A percentile compares a stretch with the other conserved stretches of the same genome.
Conservation (phyloP, 2,329 filamentous ascomycete species). For the Zymoseptoria pseudotritici region DNA sequence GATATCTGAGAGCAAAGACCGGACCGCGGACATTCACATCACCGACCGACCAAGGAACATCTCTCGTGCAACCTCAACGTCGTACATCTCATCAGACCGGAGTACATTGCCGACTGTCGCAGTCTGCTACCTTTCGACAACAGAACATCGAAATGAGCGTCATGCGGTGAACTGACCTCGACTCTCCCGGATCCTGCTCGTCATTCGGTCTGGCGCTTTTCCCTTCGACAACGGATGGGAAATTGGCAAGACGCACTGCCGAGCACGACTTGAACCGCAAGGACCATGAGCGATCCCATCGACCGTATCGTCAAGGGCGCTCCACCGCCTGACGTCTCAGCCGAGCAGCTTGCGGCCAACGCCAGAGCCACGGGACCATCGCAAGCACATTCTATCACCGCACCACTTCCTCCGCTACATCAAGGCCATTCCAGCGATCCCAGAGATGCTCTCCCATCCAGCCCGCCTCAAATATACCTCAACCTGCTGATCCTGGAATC, state of each 20-base stretch:
- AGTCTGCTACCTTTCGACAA: background rate
- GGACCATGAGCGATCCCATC: slow-evolving; percentile 34
- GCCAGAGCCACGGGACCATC: slow-evolving; percentile 23
- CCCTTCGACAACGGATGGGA: background rate
- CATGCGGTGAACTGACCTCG: background rate
- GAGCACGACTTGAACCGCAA: slow-evolving; percentile 2
- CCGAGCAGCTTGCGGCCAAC: slow-evolving; percentile 33
- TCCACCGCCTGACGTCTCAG: slow-evolving; percentile 54
- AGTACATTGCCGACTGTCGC: background rate
- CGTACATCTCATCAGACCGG: background rate
- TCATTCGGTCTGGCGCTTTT: background rate
- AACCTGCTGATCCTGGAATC: slow-evolving; percentile 96
- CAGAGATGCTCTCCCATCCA: slow-evolving; percentile 74
- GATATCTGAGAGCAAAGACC: background rate
- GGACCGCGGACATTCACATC: background rate
- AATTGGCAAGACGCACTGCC: slow-evolving; percentile 49
- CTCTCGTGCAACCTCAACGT: background rate
- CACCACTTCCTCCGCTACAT: slow-evolving; percentile 29
- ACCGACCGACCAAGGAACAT: background rate
- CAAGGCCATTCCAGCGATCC: slow-evolving; percentile 53
- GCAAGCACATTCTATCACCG: slow-evolving; percentile 39
- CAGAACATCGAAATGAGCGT: background rate
- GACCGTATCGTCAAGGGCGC: slow-evolving; percentile 92
- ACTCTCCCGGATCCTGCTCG: background rate
- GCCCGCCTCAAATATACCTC: slow-evolving; percentile 92